phyloP scores from a whole-genome alignment of 805 yeast species.

The Saccharomycopsis sp. region DNA sequence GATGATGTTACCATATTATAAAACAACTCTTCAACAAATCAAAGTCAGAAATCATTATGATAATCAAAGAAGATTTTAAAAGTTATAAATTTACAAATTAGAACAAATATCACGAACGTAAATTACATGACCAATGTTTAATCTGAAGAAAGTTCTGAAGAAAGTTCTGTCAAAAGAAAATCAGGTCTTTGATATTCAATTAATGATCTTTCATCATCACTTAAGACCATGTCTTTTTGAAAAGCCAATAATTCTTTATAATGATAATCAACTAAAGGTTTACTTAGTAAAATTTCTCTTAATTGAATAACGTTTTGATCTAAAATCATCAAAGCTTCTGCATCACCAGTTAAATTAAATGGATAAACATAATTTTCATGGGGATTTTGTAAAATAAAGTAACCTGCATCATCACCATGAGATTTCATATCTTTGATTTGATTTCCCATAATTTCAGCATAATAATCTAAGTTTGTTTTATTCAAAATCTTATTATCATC shows the following conservation, averaged over 20 bases:
- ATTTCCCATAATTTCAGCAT: too few relatives aligned
- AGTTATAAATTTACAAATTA: too few relatives aligned
- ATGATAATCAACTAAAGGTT: constrained; percentile 5
- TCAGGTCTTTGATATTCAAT: constrained; percentile 5
- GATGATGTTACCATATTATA: too few relatives aligned
- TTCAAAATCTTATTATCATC: background rate
- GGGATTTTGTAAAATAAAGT: background rate
- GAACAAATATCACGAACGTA: too few relatives aligned
- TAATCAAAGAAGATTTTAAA: too few relatives aligned
- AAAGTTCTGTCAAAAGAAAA: background rate
- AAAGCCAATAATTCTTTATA: constrained; percentile 4
- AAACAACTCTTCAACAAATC: too few relatives aligned
- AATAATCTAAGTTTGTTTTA: background rate
- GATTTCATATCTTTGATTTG: background rate
- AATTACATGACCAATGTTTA: too few relatives aligned
- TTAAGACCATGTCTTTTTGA: background rate
- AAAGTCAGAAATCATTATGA: too few relatives aligned
- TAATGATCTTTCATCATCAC: constrained; percentile 2
- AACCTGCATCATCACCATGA: background rate
- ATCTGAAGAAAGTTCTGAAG: too few relatives aligned
- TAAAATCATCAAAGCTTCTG: constrained; percentile 2
- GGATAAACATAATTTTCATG: constrained; percentile 1
- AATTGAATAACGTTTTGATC: background rate
- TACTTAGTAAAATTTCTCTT: constrained; percentile 1
- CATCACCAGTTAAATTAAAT: background rate